A percentile compares a stretch with the other conserved stretches of the same genome.
Evolutionary conservation across 768 basidiomycete species (phyloP).

Genomic region (Leccinum uliginosum): DNA sequence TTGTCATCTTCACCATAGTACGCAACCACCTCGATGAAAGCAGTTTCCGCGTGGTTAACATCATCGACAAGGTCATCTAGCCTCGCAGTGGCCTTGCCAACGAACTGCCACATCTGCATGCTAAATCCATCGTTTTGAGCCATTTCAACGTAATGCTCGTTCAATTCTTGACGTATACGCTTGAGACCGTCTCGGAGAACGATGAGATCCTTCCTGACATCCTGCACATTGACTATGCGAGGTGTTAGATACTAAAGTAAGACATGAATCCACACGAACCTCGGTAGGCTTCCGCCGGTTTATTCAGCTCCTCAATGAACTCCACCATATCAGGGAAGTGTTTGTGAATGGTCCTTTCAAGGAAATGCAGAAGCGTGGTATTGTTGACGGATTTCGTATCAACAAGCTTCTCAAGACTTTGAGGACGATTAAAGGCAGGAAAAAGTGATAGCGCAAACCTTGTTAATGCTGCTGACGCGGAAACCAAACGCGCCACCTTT

Average conservation of each 20-base stretch:
- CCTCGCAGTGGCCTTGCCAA: conserved; percentile 67
- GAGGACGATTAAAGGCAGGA: neutral
- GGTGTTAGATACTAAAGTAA: conserved; percentile 5
- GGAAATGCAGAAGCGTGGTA: conserved; percentile 90
- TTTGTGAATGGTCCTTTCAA: conserved; percentile 82
- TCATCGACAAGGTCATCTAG: conserved; percentile 84
- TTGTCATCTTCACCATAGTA: conserved; percentile 95
- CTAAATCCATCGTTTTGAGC: conserved; percentile 74
- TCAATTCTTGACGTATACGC: conserved; percentile 73
- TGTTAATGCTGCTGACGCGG: conserved; percentile 96
- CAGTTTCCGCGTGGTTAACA: conserved; percentile 79
- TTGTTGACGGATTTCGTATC: conserved; percentile 97
- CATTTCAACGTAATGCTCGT: conserved; percentile 73
- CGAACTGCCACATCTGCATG: conserved; percentile 89
- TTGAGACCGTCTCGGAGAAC: conserved; percentile 77
- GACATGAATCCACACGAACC: conserved; percentile 42
- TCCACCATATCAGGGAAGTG: conserved; percentile 85
- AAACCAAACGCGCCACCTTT: conserved; percentile 98
- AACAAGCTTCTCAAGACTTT: conserved; percentile 59
- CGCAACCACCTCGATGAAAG: conserved; percentile 78
- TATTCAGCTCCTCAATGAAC: conserved; percentile 85
- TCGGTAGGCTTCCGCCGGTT: conserved; percentile 90
- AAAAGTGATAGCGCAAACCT: conserved; percentile 42
- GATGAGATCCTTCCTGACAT: conserved; percentile 70
- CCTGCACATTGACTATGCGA: conserved; percentile 73